Evolutionary conservation across 345 rosid genomes (phyloP).

Genomic region (Melaleuca quinquenervia): DNA sequence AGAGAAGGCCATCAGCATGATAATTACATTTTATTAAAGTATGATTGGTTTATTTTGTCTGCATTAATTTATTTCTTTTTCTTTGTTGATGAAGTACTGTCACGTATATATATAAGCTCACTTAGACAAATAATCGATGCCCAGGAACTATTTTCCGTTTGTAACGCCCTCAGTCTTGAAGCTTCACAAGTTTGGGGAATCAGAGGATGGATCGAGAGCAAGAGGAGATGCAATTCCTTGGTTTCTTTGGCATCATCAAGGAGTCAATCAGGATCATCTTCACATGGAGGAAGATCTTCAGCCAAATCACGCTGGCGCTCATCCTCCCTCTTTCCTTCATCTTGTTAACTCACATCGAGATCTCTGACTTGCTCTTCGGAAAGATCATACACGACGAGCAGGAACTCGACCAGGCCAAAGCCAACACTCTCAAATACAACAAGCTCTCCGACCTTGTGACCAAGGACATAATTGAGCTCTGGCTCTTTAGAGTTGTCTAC

Average conservation of each 20-base stretch:
- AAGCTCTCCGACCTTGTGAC: constrained; percentile 1
- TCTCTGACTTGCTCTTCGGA: constrained; percentile 15
- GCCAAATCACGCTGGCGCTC: constrained; percentile 28
- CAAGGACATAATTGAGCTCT: constrained; percentile 13
- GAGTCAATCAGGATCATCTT: constrained; percentile 41
- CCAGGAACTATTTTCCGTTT: neutral
- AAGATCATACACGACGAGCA: constrained; percentile 1
- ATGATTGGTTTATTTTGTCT: neutral
- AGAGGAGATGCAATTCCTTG: constrained; percentile 43
- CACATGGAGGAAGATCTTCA: constrained; percentile 38
- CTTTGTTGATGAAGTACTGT: neutral
- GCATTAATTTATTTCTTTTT: neutral
- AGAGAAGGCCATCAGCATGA: neutral
- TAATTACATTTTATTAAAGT: neutral
- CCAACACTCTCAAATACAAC: neutral
- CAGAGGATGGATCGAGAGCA: constrained; percentile 35
- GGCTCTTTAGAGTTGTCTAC: constrained; percentile 27
- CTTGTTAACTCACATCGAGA: constrained; percentile 29
- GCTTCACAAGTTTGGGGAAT: neutral
- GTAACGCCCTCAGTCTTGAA: neutral
- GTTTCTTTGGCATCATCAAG: constrained; percentile 24
- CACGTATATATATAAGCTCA: neutral
- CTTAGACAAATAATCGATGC: neutral
- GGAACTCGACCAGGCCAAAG: constrained; percentile 5
- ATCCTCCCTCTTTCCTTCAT: constrained; percentile 45